Conservation (phyloP, 1,284 basidiomycete genomes). For the Rhodotorula sp. region DNA sequence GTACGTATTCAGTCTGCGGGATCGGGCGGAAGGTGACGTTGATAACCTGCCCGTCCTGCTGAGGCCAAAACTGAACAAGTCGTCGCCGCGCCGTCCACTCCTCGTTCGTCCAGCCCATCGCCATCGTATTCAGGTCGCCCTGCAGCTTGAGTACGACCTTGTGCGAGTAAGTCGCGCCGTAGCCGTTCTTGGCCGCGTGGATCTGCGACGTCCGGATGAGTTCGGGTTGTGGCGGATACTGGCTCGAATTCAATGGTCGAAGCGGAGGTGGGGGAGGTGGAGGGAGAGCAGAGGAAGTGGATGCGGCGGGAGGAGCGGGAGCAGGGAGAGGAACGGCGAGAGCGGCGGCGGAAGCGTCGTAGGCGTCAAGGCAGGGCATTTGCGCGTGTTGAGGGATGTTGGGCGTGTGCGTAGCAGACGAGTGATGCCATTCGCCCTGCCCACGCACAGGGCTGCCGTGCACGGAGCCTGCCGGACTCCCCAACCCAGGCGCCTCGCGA, state of each 20-base stretch:
- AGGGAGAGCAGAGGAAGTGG: not conserved
- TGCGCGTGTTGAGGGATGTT: too few species aligned
- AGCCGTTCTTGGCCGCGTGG: not conserved
- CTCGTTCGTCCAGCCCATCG: constrained; percentile 55
- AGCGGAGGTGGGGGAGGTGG: not conserved
- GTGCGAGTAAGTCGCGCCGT: constrained; percentile 30
- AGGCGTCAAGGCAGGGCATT: not conserved
- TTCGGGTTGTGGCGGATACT: constrained; percentile 24
- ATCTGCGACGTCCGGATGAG: constrained; percentile 36
- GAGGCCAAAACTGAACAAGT: constrained; percentile 56
- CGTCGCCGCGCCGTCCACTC: constrained; percentile 55
- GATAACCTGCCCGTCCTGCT: constrained; percentile 55
- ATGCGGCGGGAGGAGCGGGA: not conserved
- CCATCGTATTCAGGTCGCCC: constrained; percentile 55
- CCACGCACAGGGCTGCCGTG: constrained; percentile 3
- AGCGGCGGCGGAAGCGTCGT: not conserved
- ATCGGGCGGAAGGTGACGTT: constrained; percentile 54
- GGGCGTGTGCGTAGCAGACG: too few species aligned
- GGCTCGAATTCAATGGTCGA: not conserved
- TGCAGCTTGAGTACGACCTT: constrained; percentile 48
- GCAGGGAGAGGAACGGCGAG: not conserved
- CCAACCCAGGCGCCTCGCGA: constrained; percentile 23
- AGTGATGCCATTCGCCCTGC: constrained; percentile 8
- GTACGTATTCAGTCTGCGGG: constrained; percentile 51
- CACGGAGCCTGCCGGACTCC: constrained; percentile 9